Percentiles rank a stretch among this genome's conserved stretches.
phyloP scores from a whole-genome alignment of 768 basidiomycete genomes.

The Amanita fuliginea region DNA sequence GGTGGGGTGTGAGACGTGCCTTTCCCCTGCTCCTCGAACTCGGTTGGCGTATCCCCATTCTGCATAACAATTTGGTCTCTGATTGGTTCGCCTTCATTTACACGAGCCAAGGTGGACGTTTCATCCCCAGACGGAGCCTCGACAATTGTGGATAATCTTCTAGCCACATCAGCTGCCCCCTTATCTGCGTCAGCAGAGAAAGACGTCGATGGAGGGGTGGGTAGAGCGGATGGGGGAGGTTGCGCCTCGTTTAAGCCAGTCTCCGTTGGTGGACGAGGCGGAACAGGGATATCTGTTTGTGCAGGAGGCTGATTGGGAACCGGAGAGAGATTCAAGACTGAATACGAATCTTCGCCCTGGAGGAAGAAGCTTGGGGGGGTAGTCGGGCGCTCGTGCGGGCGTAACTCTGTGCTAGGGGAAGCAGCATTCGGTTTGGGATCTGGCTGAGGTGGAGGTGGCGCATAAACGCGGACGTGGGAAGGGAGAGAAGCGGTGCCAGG shows the following conservation, averaged over 20 bases:
- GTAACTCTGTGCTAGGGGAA: constrained; percentile 8
- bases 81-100: not conserved
- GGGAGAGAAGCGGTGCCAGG: constrained; percentile 18
- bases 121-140: constrained; percentile 3
- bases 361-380: constrained; percentile 31
- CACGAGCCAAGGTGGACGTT: not conserved
- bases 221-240: constrained; percentile 18
- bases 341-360: constrained; percentile 18
- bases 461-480: constrained; percentile 21
- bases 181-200: constrained; percentile 16
- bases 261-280: constrained; percentile 20
- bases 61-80: not conserved
- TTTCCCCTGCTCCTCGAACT: not conserved
- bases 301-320: constrained; percentile 15
- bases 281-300: constrained; percentile 10
- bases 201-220: constrained; percentile 27
- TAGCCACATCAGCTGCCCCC: constrained; percentile 9
- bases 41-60: not conserved
- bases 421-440: constrained; percentile 7
- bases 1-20: not conserved
- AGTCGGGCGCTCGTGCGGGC: constrained; percentile 16
- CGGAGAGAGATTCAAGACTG: constrained; percentile 16
- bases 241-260: constrained; percentile 18
- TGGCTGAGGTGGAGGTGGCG: constrained; percentile 10
- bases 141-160: constrained; percentile 7